phyloP scores from a whole-genome alignment of 1,284 basidiomycete species.

The Ceratobasidium sp. region DNA sequence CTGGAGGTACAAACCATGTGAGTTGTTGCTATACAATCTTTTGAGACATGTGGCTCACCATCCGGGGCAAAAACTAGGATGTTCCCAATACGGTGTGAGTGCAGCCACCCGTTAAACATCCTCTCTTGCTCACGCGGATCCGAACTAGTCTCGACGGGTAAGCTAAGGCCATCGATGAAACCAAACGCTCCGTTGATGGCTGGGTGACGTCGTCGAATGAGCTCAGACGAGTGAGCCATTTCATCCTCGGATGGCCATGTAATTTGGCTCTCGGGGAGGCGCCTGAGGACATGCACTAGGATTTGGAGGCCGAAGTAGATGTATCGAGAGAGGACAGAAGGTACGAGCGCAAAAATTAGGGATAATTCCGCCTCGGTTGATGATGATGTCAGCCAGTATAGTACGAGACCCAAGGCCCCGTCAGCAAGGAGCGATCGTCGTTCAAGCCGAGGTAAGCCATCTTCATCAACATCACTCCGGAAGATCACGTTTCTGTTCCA shows the following conservation, averaged over 20 bases:
- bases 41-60: slow-evolving; percentile 50
- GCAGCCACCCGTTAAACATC: slow-evolving; percentile 62
- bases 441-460: slow-evolving; percentile 51
- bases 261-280: slow-evolving; percentile 55
- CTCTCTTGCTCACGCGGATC: slow-evolving; percentile 61
- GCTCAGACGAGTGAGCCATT: slow-evolving; percentile 50
- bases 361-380: slow-evolving; percentile 56
- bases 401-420: slow-evolving; percentile 59
- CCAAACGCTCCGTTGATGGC: slow-evolving; percentile 58
- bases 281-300: slow-evolving; percentile 52
- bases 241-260: slow-evolving; percentile 53
- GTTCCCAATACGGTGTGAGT: slow-evolving; percentile 56
- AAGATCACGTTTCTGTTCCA: slow-evolving; percentile 57
- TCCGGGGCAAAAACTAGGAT: slow-evolving; percentile 52
- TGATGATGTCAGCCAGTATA: slow-evolving; percentile 60
- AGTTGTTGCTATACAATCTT: not conserved
- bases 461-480: slow-evolving; percentile 50
- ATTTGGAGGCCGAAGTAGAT: slow-evolving; percentile 54
- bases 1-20: slow-evolving; percentile 46
- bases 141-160: slow-evolving; percentile 47
- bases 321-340: slow-evolving; percentile 52
- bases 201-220: slow-evolving; percentile 56
- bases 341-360: slow-evolving; percentile 56
- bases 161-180: slow-evolving; percentile 51
- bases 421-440: slow-evolving; percentile 59